phyloP scores from a whole-genome alignment of 345 rosid species.

The Garcia nutans region DNA sequence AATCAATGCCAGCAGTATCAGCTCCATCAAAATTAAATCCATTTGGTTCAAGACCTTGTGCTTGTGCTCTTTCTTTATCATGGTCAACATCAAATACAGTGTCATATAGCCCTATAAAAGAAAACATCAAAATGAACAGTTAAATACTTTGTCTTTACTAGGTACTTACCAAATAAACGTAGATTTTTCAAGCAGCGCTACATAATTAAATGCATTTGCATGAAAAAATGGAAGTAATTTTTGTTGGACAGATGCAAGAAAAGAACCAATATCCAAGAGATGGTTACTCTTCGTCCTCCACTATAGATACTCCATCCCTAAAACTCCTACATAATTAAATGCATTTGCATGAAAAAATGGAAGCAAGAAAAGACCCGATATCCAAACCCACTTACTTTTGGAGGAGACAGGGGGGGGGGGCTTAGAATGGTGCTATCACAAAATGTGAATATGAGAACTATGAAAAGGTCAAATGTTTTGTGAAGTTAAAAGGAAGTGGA shows the following conservation, averaged over 20 bases:
- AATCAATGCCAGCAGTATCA: conserved; percentile 73
- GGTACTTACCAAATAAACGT: neutral
- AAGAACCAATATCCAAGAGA: too few relatives aligned
- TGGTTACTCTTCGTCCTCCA: too few relatives aligned
- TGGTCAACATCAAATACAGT: conserved; percentile 91
- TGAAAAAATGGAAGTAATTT: too few relatives aligned
- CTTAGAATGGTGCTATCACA: too few relatives aligned
- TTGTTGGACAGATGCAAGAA: too few relatives aligned
- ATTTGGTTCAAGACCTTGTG: conserved; percentile 83
- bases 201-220: neutral
- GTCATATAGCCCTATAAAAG: conserved; percentile 69
- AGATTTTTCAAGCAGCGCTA: neutral
- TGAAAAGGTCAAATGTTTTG: too few relatives aligned
- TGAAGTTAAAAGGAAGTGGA: too few relatives aligned
- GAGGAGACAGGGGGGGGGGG: too few relatives aligned
- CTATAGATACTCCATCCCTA: too few relatives aligned
- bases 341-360: neutral
- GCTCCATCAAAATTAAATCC: conserved; percentile 91
- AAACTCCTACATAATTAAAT: neutral
- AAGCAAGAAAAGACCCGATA: too few relatives aligned
- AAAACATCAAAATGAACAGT: conserved; percentile 21
- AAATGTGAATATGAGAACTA: too few relatives aligned
- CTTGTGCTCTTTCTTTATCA: conserved; percentile 79
- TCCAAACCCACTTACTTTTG: too few relatives aligned
- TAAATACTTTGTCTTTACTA: neutral